phyloP scores from a whole-genome alignment of 1,284 basidiomycete species.

The Albatrellus sp. region DNA sequence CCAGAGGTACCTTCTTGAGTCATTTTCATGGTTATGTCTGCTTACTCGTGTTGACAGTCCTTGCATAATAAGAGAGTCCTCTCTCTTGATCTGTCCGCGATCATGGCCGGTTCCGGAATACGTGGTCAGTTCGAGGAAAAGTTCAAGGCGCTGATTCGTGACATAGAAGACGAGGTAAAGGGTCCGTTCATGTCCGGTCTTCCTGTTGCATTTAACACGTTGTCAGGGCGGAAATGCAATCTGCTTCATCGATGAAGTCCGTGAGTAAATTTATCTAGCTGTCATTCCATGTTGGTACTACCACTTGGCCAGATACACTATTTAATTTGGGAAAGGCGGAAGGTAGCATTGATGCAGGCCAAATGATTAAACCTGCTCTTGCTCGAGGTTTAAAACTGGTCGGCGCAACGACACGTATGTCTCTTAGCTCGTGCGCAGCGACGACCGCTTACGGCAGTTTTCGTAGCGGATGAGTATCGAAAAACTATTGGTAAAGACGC shows the following conservation, averaged over 20 bases:
- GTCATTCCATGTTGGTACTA: conserved; percentile 4
- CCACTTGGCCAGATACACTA: conserved; percentile 41
- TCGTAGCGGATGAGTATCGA: conserved; percentile 73
- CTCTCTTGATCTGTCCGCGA: conserved; percentile 68
- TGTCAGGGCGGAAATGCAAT: conserved; percentile 57
- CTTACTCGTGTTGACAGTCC: conserved; percentile 36
- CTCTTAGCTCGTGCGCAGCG: not conserved
- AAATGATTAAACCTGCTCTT: conserved; percentile 84
- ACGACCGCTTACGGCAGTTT: not conserved
- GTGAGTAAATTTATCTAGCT: conserved; percentile 29
- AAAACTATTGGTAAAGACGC: conserved; percentile 90
- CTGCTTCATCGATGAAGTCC: conserved; percentile 89
- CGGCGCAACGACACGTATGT: conserved; percentile 76
- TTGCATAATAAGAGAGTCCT: conserved; percentile 75
- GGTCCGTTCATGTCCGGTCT: not conserved
- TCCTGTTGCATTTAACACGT: not conserved
- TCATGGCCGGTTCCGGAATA: conserved; percentile 81
- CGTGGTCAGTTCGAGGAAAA: conserved; percentile 89
- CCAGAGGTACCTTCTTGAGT: conserved; percentile 51
- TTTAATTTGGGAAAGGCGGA: conserved; percentile 87
- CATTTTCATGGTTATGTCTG: not conserved
- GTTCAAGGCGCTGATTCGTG: conserved; percentile 76
- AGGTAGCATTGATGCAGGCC: conserved; percentile 84
- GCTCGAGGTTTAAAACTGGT: conserved; percentile 80
- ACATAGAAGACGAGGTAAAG: conserved; percentile 74